Conservation (phyloP, 805 yeast species). For the Ogataea sp. region DNA sequence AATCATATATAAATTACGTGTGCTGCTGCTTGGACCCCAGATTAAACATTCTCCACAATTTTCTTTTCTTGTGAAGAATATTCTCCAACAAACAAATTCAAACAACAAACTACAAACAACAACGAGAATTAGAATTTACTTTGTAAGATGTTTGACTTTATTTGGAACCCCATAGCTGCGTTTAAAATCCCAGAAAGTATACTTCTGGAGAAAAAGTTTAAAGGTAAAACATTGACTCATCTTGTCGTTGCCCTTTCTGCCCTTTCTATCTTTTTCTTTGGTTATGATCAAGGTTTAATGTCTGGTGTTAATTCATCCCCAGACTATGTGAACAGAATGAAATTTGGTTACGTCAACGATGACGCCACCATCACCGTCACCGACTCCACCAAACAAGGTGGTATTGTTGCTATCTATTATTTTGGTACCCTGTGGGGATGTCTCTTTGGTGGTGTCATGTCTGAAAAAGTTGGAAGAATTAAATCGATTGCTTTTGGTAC, state of each 20-base stretch:
- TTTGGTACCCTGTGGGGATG: conserved; percentile 21
- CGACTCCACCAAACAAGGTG: conserved; percentile 15
- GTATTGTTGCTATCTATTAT: conserved; percentile 25
- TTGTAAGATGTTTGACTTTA: too few species aligned
- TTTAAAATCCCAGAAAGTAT: neutral
- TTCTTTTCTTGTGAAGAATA: too few species aligned
- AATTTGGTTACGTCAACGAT: conserved; percentile 12
- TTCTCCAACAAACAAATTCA: too few species aligned
- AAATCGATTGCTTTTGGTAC: conserved; percentile 16
- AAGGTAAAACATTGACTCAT: conserved; percentile 3
- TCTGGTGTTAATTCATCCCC: conserved; percentile 26
- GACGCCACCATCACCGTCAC: conserved; percentile 12
- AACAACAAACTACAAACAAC: too few species aligned
- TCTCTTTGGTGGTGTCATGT: conserved; percentile 11
- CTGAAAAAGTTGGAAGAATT: conserved; percentile 26
- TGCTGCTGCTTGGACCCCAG: too few species aligned
- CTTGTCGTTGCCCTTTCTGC: conserved; percentile 4
- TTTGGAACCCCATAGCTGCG: neutral
- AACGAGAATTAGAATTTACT: too few species aligned
- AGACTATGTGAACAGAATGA: conserved; percentile 16
- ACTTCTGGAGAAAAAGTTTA: conserved; percentile 1
- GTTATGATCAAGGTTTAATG: conserved; percentile 38
- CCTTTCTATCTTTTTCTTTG: conserved; percentile 27
- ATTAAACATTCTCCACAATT: too few species aligned
- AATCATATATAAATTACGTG: too few species aligned